Evolutionary conservation across 805 yeast species (phyloP).

Genomic region (Scheffersomyces stipitis): DNA sequence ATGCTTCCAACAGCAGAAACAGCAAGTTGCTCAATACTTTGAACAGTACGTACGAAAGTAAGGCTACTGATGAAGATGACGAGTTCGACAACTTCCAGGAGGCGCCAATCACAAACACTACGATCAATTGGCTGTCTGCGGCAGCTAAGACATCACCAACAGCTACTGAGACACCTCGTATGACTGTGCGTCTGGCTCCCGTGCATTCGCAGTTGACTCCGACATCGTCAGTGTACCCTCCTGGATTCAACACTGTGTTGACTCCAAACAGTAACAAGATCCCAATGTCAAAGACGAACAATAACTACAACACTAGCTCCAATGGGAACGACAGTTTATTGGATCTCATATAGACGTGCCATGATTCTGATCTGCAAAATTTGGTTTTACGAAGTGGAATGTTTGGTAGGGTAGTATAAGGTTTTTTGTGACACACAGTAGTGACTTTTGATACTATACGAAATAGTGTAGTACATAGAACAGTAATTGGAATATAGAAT

Average conservation of each 20-base stretch:
- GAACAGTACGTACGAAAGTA: conserved; percentile 20
- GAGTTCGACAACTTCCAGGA: conserved; percentile 30
- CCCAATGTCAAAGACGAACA: conserved; percentile 1
- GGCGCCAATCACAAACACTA: conserved; percentile 5
- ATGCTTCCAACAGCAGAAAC: conserved; percentile 9
- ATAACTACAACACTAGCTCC: background rate
- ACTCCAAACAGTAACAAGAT: conserved; percentile 22
- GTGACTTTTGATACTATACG: too few species aligned
- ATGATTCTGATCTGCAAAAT: too few species aligned
- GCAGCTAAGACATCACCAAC: conserved; percentile 2
- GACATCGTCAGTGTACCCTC: conserved; percentile 23
- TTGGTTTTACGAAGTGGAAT: too few species aligned
- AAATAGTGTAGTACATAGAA: too few species aligned
- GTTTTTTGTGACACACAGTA: too few species aligned
- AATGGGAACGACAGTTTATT: background rate
- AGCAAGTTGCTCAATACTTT: conserved; percentile 21
- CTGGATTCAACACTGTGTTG: conserved; percentile 30
- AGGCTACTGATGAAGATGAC: conserved; percentile 15
- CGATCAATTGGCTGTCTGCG: conserved; percentile 17
- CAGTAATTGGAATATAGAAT: too few species aligned
- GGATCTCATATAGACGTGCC: background rate
- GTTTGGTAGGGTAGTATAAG: too few species aligned
- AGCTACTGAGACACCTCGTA: conserved; percentile 2
- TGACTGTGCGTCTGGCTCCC: conserved; percentile 1
- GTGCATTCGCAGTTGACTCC: conserved; percentile 1